A percentile compares a stretch with the other conserved stretches of the same genome.
These are phyloP conservation scores for Ilyonectria robusta DNA, from an alignment of 2,329 filamentous ascomycete genomes.

Conservation along the genomic window DNA sequence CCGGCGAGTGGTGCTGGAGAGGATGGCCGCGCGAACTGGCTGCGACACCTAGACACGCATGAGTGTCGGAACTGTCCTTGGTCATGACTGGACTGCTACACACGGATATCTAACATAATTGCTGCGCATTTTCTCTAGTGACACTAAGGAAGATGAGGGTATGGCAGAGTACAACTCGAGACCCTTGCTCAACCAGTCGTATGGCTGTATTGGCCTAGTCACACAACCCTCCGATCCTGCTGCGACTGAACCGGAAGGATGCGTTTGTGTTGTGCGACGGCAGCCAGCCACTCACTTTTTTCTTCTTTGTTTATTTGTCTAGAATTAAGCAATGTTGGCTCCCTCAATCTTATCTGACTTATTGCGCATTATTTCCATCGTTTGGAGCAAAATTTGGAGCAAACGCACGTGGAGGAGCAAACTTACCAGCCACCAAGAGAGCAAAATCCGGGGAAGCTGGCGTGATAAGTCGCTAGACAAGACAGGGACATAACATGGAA, in stretches of 20 bases:
- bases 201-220: background rate
- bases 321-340: background rate
- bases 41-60: too few relatives aligned
- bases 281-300: background rate
- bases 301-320: background rate
- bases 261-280: background rate
- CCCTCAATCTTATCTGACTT: too few relatives aligned
- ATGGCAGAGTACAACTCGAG: too few relatives aligned
- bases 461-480: slow-evolving; percentile 5
- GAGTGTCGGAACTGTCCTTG: too few relatives aligned
- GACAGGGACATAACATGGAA: background rate
- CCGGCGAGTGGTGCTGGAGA: too few relatives aligned
- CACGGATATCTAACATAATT: too few relatives aligned
- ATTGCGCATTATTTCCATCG: background rate
- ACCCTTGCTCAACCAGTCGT: too few relatives aligned
- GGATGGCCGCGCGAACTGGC: too few relatives aligned
- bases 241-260: background rate
- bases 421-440: background rate
- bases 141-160: too few relatives aligned
- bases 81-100: too few relatives aligned
- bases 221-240: background rate
- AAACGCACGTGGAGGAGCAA: background rate
- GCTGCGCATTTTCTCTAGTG: too few relatives aligned
- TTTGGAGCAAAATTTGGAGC: background rate
- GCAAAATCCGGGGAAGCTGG: slow-evolving; percentile 13